Evolutionary conservation across 768 basidiomycete species (phyloP), one percentile per base, ranked within the genome.

Genomic region (Galerina sulciceps): DNA sequence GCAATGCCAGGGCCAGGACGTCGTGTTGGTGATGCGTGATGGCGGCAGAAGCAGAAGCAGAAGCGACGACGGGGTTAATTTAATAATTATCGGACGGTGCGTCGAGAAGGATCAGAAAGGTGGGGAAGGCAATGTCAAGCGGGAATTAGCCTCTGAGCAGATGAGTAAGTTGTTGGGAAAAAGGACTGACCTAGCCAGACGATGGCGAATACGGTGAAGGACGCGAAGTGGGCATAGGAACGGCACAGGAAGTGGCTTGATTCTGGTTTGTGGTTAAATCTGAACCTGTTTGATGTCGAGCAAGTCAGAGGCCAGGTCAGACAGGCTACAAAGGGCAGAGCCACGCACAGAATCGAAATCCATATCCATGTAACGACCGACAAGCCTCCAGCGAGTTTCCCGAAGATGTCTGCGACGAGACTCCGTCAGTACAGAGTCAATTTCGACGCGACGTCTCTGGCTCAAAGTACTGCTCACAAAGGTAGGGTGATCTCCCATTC

Each of bases 291-390:
- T n/a, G 46, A 37, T 6, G 40, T 52, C 11, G 17, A 46, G 18
- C 20, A 22, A 20, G 9, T 31, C 8, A 10, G 20, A 10, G 8
- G 11, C 17, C 1, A 34, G 34, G 11, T 10, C 9, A 35, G 36
- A 35, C 18, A 9, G 13, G n/a, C 38, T 10, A 31, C 50, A 37
- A 35, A 53, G 45, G 34, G 13, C 18, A n/a, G 20, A 13, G 26
- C 26, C 26, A 65, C 72, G 61, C 53, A 76, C 75, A 75, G 58
- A 13, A 75, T 63, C 0, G 65, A 68, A 46, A 73, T 67, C 75
- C 75, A 75, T 20, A 73, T 58, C 72, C 73, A 75, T 11, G 74
- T 75, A 26, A 58, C 62, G 9, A 73, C 60, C 6, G 73, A 71
- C 17, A 71, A 48, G 6, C 62, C 65, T 15, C 70, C 72, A 34